Evolutionary conservation across 805 yeast genomes (phyloP), one percentile per base, ranked within the genome.

Genomic region (Lipomyces lipofer): DNA sequence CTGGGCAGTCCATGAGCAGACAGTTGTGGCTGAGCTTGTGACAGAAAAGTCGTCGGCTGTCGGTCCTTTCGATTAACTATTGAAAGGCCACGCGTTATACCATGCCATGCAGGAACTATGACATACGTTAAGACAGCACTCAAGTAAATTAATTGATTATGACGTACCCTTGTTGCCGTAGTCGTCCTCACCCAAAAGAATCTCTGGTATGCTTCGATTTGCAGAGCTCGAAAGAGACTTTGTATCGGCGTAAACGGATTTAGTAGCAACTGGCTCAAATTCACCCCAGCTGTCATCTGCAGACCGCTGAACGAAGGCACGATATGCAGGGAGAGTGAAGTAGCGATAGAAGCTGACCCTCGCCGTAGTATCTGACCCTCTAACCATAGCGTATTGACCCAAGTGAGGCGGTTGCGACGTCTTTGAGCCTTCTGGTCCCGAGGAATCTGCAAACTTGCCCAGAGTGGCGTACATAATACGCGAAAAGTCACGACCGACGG

Each of bases 321-420:
- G 53, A 51, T 74, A 77, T 42, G 74, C 70, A 3, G 69, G 65
- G 43, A 76, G 75, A 0, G 83, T 74, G 57, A 83, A 75, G 62
- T 86, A 83, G 38, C 95, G 74, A 68, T 80, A 87, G 61, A 82
- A 86, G 64, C 87, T 85, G 54, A 78, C 75, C 59, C 89, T 82
- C 0, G 95, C 95, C 55, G 81, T 83, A 60, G 82, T 82, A 64
- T 87, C 95, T 55, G 81, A 80, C 15, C 84, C 83, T 58, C 86
- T 76, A 0, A 85, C 76, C 10, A 88, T 71, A 1, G 68, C 72
- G 53, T 68, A 68, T 54, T 66, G 71, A 51, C 66, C 71, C 43
- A 66, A 54, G 51, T 66, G 52, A 52, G 66, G 54, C 22, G 67
- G 61, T 55, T 71, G 66, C 43, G 70, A 72, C 3, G 51, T 38